Percentiles rank a stretch among this genome's conserved stretches.
Conservation (phyloP, 2,329 filamentous ascomycete genomes). For the Aspergillus tubingensis region DNA sequence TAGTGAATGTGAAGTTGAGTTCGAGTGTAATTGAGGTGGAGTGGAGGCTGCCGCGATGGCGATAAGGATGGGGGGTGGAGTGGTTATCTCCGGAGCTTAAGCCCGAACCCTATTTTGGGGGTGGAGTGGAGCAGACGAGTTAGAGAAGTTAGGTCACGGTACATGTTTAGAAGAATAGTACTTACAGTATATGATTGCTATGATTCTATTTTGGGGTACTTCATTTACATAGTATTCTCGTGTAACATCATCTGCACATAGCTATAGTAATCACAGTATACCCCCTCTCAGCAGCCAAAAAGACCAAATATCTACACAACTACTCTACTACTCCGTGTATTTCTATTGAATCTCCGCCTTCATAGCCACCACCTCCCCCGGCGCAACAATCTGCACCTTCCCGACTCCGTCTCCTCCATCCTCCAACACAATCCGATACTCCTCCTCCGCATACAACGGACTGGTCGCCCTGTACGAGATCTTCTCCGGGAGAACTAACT, state of each 20-base stretch:
- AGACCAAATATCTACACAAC: neutral
- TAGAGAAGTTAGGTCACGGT: too few species aligned
- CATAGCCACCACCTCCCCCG: conserved; percentile 37
- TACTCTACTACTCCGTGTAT: too few species aligned
- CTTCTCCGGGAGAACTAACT: conserved; percentile 40
- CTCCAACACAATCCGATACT: conserved; percentile 47
- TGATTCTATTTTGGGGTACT: too few species aligned
- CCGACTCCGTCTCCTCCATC: conserved; percentile 33
- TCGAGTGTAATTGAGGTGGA: too few species aligned
- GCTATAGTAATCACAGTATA: neutral
- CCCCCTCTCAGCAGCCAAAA: neutral
- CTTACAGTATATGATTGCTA: too few species aligned
- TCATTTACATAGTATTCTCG: too few species aligned
- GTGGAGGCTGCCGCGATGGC: too few species aligned
- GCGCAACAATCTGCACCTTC: conserved; percentile 38
- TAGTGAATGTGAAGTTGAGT: neutral
- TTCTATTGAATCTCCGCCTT: conserved; percentile 36
- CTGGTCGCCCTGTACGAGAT: conserved; percentile 53
- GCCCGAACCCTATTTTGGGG: neutral
- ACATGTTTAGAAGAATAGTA: too few species aligned
- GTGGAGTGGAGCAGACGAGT: neutral
- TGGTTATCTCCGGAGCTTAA: neutral
- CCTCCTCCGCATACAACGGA: conserved; percentile 53
- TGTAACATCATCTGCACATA: neutral
- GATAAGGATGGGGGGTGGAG: neutral